These are phyloP conservation scores for Gossypium trilobum DNA, from an alignment of 441 rosid genomes.

Conservation along the genomic window DNA sequence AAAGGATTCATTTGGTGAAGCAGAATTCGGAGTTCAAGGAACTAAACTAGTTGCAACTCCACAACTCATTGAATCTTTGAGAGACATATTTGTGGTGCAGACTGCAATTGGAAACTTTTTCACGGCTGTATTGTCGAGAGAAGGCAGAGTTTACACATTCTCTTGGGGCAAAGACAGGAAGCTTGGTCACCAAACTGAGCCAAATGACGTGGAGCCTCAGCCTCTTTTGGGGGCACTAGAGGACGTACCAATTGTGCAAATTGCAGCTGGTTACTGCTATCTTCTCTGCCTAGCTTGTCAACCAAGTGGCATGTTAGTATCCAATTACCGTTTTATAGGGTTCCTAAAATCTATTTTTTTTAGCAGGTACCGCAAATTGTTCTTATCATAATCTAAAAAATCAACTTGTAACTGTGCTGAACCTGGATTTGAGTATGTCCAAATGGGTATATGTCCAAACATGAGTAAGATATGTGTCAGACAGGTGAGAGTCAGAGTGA, in stretches of 20 bases:
- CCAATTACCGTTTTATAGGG: not conserved
- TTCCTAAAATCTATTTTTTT: not conserved
- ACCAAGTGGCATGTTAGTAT: conserved; percentile 89
- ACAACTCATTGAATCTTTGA: conserved; percentile 62
- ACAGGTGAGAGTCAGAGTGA: not conserved
- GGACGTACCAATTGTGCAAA: conserved; percentile 77
- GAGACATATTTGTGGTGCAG: conserved; percentile 79
- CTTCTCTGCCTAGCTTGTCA: conserved; percentile 94
- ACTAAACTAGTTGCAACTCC: conserved; percentile 51
- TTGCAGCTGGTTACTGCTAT: conserved; percentile 93
- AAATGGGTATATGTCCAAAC: not conserved
- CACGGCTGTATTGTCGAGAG: conserved; percentile 81
- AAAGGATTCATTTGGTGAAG: conserved; percentile 69
- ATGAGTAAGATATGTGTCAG: not conserved
- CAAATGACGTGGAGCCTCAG: conserved; percentile 64
- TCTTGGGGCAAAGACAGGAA: conserved; percentile 76
- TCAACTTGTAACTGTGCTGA: not conserved
- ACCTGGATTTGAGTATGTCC: not conserved
- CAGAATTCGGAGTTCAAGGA: conserved; percentile 54
- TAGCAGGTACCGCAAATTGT: not conserved
- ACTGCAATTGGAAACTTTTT: conserved; percentile 90
- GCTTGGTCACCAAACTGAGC: conserved; percentile 79
- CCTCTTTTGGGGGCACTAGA: conserved; percentile 77
- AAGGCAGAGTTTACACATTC: conserved; percentile 87
- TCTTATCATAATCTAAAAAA: not conserved